Base-by-base conservation (phyloP, 2,329 filamentous ascomycete genomes). In the Hypoxylon sp. region DNA sequence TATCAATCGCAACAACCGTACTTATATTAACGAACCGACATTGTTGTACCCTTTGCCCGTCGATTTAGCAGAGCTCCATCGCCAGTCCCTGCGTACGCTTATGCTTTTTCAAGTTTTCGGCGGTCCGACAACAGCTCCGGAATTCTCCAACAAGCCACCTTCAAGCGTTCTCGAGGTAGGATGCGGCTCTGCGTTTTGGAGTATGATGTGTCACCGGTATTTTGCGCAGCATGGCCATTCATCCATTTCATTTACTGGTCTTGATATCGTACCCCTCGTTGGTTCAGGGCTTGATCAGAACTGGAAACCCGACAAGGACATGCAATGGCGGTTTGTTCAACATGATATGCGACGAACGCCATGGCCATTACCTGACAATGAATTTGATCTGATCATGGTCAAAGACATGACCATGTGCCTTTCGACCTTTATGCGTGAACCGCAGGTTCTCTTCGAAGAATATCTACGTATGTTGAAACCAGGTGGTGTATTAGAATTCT, bases 141-240 rank as follows among this genome's bases (percentile, higher is more conserved):
- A 84, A 31, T 86, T 93, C 59, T 82, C 85, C 47, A 85, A 88
- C 70, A 88, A 88, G 51, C 90, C 92, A 19, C 94, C 94, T 0
- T 86, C 86, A 74, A 90, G 90, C 71, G 91, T 98, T 29, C 85
- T 98, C 24, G 95, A 98, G 77, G 81, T 98, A 35, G 94, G 91
- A 31, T 98, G 95, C 79, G 94, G 94, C 17, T 92, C 92, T 19
- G 95, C 90, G 24, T 92, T 97, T 77, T 98, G 94, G 94, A 94
- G 92, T 73, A 91, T 92, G 80, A 90, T 94, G 83, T 97, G 93
- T 78, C 92, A 97, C 79, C 89, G 93, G 37, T 92, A 93, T 80
- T 93, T 94, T 77, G 85, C 87, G 63, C 86, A 88, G 53, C 84
- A 87, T 61, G 93, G 93, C 13, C 86, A 92, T 76, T 81, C 85